Evolutionary conservation across 345 rosid species (phyloP), one percentile per base, ranked within the genome.

Genomic region (Hibiscus trionum): DNA sequence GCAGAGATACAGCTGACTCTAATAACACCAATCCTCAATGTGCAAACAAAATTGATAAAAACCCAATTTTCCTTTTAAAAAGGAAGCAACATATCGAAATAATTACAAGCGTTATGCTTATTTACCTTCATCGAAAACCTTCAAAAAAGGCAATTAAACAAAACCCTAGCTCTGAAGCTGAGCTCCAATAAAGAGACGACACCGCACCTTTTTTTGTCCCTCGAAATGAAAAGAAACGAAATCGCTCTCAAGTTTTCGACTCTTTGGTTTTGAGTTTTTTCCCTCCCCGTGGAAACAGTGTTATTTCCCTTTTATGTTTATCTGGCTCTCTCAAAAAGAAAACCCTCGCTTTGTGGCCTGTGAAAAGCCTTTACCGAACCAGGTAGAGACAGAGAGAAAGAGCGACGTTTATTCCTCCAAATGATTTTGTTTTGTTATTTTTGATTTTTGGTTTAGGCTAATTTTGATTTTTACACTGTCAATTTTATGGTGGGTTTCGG

Each of bases 121-220:
- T 57, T 47, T 72, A 84, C 85, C 85, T 77, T 55, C 39, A 47
- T 39, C 44, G 0, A 39, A 39, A 39, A 7, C 44, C 44, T 39
- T 39, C 44, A 7, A 39, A 39, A 5, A 8, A 39, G 44, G 11
- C 44, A 39, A 39, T 0, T 10, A 39, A 17, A n/a, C 14, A 67
- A 82, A 80, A 84, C 85, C 83, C 86, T 81, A 81, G 79, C 77
- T 71, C 64, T 12, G 74, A 73, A 66, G 21, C 67, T 68, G 76
- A 11, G 75, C 71, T 63, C 33, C 70, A 33, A 57, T 21, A 72
- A 21, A 69, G 61, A 70, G 52, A 52, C 44, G 44, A 39, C 44
- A 39, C 44, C 44, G 44, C 44, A 7, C 44, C 44, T 39, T 39
- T 39, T 35, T 8, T 39, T 39, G 11, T 39, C 44, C 9, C 11